phyloP scores from a whole-genome alignment of 2,329 filamentous ascomycete genomes.

The Aspergillus sp. region DNA sequence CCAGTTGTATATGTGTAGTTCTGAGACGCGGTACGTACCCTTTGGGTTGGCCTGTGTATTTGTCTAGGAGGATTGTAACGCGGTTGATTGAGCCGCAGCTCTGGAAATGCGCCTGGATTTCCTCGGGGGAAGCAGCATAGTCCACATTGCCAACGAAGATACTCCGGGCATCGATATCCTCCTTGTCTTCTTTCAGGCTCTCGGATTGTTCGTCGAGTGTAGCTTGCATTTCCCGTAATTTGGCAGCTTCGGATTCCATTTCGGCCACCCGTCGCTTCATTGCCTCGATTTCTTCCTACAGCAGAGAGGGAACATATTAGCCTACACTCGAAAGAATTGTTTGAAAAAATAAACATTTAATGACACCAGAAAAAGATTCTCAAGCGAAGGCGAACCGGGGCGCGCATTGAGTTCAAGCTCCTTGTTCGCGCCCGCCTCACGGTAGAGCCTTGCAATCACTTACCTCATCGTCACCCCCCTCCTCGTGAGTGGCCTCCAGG shows the following conservation, averaged over 20 bases:
- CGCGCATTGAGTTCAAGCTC: background rate
- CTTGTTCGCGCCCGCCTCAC: background rate
- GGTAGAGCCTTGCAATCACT: slow-evolving; percentile 5
- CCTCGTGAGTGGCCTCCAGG: slow-evolving; percentile 36
- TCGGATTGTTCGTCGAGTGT: slow-evolving; percentile 81
- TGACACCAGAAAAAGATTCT: background rate
- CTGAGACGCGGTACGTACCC: slow-evolving; percentile 62
- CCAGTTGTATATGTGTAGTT: background rate
- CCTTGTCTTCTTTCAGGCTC: slow-evolving; percentile 85
- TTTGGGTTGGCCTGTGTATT: slow-evolving; percentile 99
- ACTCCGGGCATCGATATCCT: slow-evolving; percentile 91
- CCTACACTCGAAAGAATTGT: background rate
- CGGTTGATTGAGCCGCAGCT: slow-evolving; percentile 96
- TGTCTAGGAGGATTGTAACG: slow-evolving; percentile 95
- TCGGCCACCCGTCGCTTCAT: slow-evolving; percentile 86
- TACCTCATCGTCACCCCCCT: slow-evolving; percentile 48
- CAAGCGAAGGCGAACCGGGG: background rate
- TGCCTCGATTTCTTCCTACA: slow-evolving; percentile 73
- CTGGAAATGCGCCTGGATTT: slow-evolving; percentile 98
- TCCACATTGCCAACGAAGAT: slow-evolving; percentile 99
- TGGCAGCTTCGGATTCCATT: slow-evolving; percentile 87
- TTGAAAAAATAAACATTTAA: background rate
- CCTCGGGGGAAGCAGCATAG: slow-evolving; percentile 93
- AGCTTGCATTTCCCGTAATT: slow-evolving; percentile 83
- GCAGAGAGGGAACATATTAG: background rate